phyloP scores from a whole-genome alignment of 179 eudicot species.

The Gypsophila paniculata region DNA sequence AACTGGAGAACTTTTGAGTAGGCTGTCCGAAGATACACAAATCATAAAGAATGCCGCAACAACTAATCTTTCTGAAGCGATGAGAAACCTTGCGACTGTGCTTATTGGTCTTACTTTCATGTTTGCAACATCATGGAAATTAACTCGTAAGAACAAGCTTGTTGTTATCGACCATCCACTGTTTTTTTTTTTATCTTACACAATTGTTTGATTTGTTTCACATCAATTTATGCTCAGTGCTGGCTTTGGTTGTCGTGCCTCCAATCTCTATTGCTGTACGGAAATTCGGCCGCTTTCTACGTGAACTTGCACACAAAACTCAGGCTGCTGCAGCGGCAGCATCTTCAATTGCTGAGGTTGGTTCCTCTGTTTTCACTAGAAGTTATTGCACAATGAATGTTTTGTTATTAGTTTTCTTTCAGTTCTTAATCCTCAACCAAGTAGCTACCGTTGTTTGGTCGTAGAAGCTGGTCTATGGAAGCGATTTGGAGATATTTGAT shows the following conservation, averaged over 20 bases:
- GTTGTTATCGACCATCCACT: conserved; percentile 1
- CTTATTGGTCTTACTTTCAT: conserved; percentile 76
- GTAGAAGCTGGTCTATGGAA: not conserved
- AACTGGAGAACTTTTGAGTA: conserved; percentile 83
- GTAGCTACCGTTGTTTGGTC: not conserved
- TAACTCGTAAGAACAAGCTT: conserved; percentile 52
- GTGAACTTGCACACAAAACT: conserved; percentile 79
- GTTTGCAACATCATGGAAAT: conserved; percentile 86
- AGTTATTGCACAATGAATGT: not conserved
- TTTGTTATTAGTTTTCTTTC: not conserved
- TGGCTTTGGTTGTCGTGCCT: conserved; percentile 81
- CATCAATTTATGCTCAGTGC: conserved; percentile 38
- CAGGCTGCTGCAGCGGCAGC: conserved; percentile 97
- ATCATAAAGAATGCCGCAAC: conserved; percentile 92
- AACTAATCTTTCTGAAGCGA: conserved; percentile 87
- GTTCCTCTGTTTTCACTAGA: not conserved
- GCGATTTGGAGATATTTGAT: not conserved
- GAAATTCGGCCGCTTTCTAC: conserved; percentile 75
- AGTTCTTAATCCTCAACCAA: not conserved
- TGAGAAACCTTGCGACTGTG: conserved; percentile 65
- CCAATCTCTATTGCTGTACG: conserved; percentile 67
- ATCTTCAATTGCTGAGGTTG: conserved; percentile 90
- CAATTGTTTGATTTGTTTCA: not conserved
- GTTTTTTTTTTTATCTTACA: not conserved
- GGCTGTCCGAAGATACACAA: conserved; percentile 90